Conservation (phyloP, 805 yeast genomes). For the Blastobotrys mokoenaii region DNA sequence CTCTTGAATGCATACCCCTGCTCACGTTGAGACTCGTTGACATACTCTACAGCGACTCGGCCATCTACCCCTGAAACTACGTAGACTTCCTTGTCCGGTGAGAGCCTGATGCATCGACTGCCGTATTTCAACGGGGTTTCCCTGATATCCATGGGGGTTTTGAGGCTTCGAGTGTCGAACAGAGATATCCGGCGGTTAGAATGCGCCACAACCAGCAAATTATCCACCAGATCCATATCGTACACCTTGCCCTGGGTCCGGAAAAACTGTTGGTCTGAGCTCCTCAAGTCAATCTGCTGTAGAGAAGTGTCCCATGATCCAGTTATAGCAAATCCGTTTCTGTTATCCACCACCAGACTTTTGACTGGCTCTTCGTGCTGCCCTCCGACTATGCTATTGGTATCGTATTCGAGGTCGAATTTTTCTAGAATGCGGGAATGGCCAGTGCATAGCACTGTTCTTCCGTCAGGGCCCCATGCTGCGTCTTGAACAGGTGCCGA, state of each 20-base stretch:
- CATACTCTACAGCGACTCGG: slow-evolving; percentile 64
- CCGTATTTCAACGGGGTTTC: slow-evolving; percentile 64
- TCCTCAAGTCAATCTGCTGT: slow-evolving; percentile 38
- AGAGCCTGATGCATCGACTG: slow-evolving; percentile 45
- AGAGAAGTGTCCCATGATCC: slow-evolving; percentile 58
- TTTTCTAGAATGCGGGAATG: slow-evolving; percentile 18
- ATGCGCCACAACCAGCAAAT: slow-evolving; percentile 45
- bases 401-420: slow-evolving; percentile 42
- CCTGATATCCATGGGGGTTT: slow-evolving; percentile 39
- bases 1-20: slow-evolving; percentile 73
- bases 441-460: no score
- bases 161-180: slow-evolving; percentile 45
- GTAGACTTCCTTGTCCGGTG: slow-evolving; percentile 49
- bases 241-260: slow-evolving; percentile 44
- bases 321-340: slow-evolving; percentile 34
- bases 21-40: slow-evolving; percentile 38
- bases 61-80: slow-evolving; percentile 76
- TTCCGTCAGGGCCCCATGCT: slow-evolving; percentile 18
- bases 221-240: slow-evolving; percentile 48
- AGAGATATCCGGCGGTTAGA: slow-evolving; percentile 45
- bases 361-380: slow-evolving; percentile 37
- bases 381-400: slow-evolving; percentile 20
- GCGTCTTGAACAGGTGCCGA: slow-evolving; percentile 27
- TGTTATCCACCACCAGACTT: slow-evolving; percentile 24
- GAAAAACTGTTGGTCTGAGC: slow-evolving; percentile 16